Evolutionary conservation across 1,284 basidiomycete species (phyloP), one percentile per base, ranked within the genome.

Genomic region (Ustilago cynodontis): DNA sequence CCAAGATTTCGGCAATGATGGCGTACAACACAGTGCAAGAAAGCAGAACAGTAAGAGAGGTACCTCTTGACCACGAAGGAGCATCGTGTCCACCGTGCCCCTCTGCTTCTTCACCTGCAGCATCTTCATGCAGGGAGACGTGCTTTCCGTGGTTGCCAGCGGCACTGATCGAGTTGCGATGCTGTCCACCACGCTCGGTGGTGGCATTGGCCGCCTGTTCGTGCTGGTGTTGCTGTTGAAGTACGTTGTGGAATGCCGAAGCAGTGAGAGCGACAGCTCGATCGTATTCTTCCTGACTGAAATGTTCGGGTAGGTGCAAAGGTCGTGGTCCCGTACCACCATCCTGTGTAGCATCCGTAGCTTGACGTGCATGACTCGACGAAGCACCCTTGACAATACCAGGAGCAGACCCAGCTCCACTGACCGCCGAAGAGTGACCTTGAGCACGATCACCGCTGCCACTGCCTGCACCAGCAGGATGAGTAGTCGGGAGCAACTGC

Each of bases 1-100:
- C 92, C 26, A 99, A 89, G 55, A 99, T 90, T 86, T 99, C 96
- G 66, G 96, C 97, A 83, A 99, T 99, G 68, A 94, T 87, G 24
- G 97, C 97, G 88, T 98, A 99, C 20, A 99, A 87, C 2, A 93
- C 91, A 0, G 97, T 99, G 84, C 97, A 99, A 1, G 64, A 70
- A 13, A 86, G 73, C 54, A 86, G 64, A 20, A 86, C 84, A 16
- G 78, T 81, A 6, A 83, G 59, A 14, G 81, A 81, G 2, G 73
- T 76, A 24, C 45, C 62, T 2, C 84, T 68, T 14, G 79, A 83
- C 84, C 84, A 86, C 53, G 94, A 94, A 0, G 97, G 97, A 8
- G 92, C 95, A 81, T 99, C 96, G 83, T 99, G 97, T 0, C 94
- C 95, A 28, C 91, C 91, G 84, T 92, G 90, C 11, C 89, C 92